Percentiles rank a stretch among this genome's conserved stretches.
phyloP scores from a whole-genome alignment of 208 protist genomes.

The Trypanosoma grayi region DNA sequence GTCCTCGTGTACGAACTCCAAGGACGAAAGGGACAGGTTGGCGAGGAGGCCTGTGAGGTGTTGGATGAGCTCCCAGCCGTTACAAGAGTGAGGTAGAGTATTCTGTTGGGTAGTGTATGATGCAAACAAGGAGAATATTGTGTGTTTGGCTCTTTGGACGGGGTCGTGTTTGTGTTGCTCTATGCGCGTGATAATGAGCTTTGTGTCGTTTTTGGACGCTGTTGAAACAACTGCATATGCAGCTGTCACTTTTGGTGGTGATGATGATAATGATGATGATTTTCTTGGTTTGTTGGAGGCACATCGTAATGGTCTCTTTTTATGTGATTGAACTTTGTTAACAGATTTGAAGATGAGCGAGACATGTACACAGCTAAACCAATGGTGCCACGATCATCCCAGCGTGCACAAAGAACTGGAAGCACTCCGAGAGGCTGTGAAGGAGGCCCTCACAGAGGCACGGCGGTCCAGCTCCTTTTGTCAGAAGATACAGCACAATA shows the following conservation, averaged over 20 bases:
- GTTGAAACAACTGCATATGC: too few relatives aligned
- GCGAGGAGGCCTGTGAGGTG: constrained; percentile 43
- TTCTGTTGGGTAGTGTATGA: too few relatives aligned
- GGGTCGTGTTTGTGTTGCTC: too few relatives aligned
- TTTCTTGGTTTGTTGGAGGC: constrained; percentile 1
- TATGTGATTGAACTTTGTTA: too few relatives aligned
- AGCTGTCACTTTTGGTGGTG: too few relatives aligned
- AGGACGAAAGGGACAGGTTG: constrained; percentile 50
- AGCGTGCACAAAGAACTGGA: constrained; percentile 5
- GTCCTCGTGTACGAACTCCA: constrained; percentile 36
- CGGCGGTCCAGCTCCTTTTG: constrained; percentile 23
- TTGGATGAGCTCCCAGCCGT: constrained; percentile 42
- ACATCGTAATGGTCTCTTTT: too few relatives aligned
- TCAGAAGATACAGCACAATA: constrained; percentile 20
- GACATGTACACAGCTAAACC: neutral
- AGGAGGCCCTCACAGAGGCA: constrained; percentile 14
- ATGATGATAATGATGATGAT: too few relatives aligned
- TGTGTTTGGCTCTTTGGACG: neutral
- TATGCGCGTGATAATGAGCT: neutral
- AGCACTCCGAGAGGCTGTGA: constrained; percentile 12
- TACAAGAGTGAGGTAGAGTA: constrained; percentile 6
- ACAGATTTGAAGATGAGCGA: neutral
- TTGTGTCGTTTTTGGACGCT: neutral
- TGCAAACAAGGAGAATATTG: neutral
- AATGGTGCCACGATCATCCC: neutral